Percentiles rank a stretch among this genome's conserved stretches.
Conservation (phyloP, 768 basidiomycete species). For the Phanerochaete sordida region DNA sequence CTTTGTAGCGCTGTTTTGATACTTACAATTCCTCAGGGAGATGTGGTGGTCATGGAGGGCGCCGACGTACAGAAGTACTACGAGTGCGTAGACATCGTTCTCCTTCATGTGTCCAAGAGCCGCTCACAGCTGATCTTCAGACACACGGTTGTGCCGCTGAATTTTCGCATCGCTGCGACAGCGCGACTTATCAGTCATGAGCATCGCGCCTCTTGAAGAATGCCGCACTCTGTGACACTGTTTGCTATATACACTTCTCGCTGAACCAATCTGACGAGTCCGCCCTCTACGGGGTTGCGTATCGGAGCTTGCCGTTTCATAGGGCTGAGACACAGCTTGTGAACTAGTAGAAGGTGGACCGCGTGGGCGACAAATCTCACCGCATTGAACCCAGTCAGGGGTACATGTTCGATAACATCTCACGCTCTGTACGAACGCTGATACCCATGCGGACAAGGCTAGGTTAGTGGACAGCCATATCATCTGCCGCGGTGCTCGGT, state of each 20-base stretch:
- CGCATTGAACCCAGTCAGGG: no score
- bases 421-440: no score
- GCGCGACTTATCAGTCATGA: constrained; percentile 57
- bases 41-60: constrained; percentile 78
- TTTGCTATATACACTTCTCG: not conserved
- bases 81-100: constrained; percentile 54
- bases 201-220: constrained; percentile 6
- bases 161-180: constrained; percentile 79
- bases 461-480: no score
- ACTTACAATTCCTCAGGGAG: constrained; percentile 52
- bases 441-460: no score
- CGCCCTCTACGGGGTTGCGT: no score
- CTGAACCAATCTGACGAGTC: not conserved
- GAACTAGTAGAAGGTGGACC: no score
- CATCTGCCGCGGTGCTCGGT: no score
- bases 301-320: no score
- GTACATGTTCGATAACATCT: no score
- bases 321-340: no score
- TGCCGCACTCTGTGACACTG: not conserved
- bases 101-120: constrained; percentile 1
- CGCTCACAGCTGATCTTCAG: no score
- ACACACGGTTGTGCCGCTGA: constrained; percentile 70
- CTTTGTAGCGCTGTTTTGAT: not conserved
- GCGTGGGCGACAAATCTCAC: no score
- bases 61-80: constrained; percentile 62